These are phyloP conservation scores for Penicillium desertorum DNA, from an alignment of 495 filamentous ascomycete species.

Conservation along the genomic window DNA sequence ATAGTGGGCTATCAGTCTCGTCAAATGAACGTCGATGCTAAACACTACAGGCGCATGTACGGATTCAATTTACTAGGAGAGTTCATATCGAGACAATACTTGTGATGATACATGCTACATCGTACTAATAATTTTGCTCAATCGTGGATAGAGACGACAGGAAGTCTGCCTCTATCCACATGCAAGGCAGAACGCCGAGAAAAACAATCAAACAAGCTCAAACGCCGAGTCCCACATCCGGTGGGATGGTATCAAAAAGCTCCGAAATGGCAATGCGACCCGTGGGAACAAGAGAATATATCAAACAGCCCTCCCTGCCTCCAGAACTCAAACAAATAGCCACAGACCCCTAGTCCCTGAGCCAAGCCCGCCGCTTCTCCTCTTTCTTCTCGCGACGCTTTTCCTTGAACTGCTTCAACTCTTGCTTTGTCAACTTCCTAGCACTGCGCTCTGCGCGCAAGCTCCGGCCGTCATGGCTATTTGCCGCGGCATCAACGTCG, in stretches of 20 bases:
- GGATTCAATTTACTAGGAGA: background rate
- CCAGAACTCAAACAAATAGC: slow-evolving; percentile 9
- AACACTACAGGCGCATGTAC: background rate
- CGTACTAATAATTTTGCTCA: slow-evolving; percentile 6
- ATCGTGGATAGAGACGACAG: background rate
- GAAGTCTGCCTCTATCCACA: slow-evolving; percentile 22
- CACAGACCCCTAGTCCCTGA: slow-evolving; percentile 61
- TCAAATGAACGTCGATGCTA: background rate
- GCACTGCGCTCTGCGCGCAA: slow-evolving; percentile 81
- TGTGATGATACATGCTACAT: slow-evolving; percentile 7
- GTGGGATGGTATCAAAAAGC: slow-evolving; percentile 23
- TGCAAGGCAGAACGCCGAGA: slow-evolving; percentile 13
- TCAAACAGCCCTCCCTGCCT: background rate
- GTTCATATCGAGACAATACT: background rate
- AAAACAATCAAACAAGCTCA: slow-evolving; percentile 11
- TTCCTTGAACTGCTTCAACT: slow-evolving; percentile 74
- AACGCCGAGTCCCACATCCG: slow-evolving; percentile 27
- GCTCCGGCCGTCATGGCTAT: slow-evolving; percentile 86
- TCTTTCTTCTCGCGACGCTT: slow-evolving; percentile 85
- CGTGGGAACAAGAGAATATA: background rate
- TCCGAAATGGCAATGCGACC: slow-evolving; percentile 19
- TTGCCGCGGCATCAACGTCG: slow-evolving; percentile 96
- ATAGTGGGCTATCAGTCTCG: slow-evolving; percentile 18
- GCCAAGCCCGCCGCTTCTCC: slow-evolving; percentile 89
- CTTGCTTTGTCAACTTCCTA: slow-evolving; percentile 83